Base-by-base conservation (phyloP, 2,329 filamentous ascomycete genomes). In the Aquanectria penicillioides region DNA sequence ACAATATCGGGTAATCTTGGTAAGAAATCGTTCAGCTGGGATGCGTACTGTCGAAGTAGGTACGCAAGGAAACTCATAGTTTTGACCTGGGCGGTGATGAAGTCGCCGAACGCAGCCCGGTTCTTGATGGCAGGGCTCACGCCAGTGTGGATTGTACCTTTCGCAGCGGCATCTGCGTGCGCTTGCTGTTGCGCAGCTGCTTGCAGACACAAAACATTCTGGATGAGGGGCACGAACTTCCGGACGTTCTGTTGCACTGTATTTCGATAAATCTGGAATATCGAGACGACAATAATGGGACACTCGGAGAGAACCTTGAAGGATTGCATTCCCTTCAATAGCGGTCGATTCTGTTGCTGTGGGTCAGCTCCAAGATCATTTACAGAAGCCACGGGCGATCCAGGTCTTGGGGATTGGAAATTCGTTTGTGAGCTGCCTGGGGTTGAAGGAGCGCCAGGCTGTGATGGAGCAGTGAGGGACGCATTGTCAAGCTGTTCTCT, bases 21-120 rank as follows among this genome's bases (percentile, higher is more conserved):
- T 23, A 99, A 80, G 69, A 99, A 98, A 68, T 99, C 95, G 10
- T 88, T 87, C 9, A 99, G 80, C 65, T 97, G 91, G 57, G 91
- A 89, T 3, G 93, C 89, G 75, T 97, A 97, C 43, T 96, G 90
- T 37, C 95, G 83, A 11, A 99, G 84, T 1, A 99, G 80, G 72
- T 98, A 99, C 1, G 96, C 96, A 66, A 99, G 76, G 70, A 99
- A 99, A 70, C 94, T 98, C 94, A 99, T 98, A 0, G 94, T 98
- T 81, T 99, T 98, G 13, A 99, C 95, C 75, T 99, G 96, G 1
- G 94, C 93, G 0, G 93, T 98, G 64, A 99, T 96, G 66, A 98
- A 97, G 69, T 99, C 96, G 29, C 94, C 95, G 79, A 98, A 99
- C 1, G 94, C 94, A 11, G 91, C 91, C 56, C 94, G 85, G 69